These are phyloP conservation scores for Limnomonas spitsbergensis DNA, from an alignment of 139 green algal species.

Conservation along the genomic window DNA sequence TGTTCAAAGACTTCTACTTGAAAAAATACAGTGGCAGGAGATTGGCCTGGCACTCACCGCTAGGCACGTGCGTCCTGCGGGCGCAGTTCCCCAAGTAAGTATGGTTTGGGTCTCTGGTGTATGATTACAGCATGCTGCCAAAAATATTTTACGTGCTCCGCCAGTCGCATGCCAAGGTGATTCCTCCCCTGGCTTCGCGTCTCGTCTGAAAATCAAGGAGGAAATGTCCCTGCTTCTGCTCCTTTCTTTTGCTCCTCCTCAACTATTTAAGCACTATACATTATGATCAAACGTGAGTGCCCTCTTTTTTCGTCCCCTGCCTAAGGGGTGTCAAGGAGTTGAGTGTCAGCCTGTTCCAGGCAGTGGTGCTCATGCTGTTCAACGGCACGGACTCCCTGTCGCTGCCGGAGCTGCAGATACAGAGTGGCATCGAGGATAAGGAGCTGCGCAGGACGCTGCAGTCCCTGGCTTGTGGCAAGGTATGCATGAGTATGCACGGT, in stretches of 20 bases:
- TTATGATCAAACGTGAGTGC: too few species aligned
- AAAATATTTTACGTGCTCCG: too few species aligned
- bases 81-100: slow-evolving; percentile 14
- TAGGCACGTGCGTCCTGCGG: slow-evolving; percentile 78
- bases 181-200: too few species aligned
- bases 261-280: too few species aligned
- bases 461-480: slow-evolving; percentile 85
- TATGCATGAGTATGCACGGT: slow-evolving; percentile 9
- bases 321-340: slow-evolving; percentile 80
- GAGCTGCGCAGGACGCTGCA: slow-evolving; percentile 91
- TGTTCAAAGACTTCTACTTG: slow-evolving; percentile 92
- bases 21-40: slow-evolving; percentile 87
- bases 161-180: too few species aligned
- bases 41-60: slow-evolving; percentile 88
- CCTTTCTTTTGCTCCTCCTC: too few species aligned
- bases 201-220: too few species aligned
- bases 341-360: slow-evolving; percentile 57
- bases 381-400: slow-evolving; percentile 77
- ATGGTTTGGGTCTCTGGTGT: too few species aligned
- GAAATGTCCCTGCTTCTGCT: too few species aligned
- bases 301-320: too few species aligned
- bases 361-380: slow-evolving; percentile 94
- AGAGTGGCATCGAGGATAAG: slow-evolving; percentile 60
- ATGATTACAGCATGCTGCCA: too few species aligned
- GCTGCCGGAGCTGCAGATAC: slow-evolving; percentile 26